phyloP scores from a whole-genome alignment of 2,329 filamentous ascomycete genomes.

The Penicillium griseofulvum region DNA sequence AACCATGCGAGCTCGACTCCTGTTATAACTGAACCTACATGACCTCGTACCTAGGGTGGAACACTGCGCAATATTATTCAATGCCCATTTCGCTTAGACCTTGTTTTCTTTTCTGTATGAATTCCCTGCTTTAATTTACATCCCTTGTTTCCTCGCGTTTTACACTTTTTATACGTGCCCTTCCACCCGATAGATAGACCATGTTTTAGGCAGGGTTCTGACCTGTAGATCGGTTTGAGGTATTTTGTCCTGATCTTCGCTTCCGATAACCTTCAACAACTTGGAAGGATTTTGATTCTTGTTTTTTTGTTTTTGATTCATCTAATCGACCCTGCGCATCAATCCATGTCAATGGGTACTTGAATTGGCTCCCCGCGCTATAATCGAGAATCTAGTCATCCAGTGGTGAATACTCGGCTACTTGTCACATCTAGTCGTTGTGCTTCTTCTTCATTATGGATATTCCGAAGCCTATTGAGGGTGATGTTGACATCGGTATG shows the following conservation, averaged over 20 bases:
- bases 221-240: conserved; percentile 14
- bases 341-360: conserved; percentile 8
- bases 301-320: background rate
- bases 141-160: conserved; percentile 18
- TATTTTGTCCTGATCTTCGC: conserved; percentile 3
- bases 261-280: background rate
- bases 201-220: conserved; percentile 1
- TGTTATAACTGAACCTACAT: background rate
- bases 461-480: conserved; percentile 20
- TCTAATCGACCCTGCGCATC: background rate
- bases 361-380: conserved; percentile 6
- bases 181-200: background rate
- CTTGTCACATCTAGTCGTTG: background rate
- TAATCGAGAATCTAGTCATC: background rate
- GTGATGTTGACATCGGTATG: conserved; percentile 25
- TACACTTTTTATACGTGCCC: background rate
- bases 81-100: background rate
- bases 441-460: conserved; percentile 13
- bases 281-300: background rate
- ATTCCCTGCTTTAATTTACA: background rate
- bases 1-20: background rate
- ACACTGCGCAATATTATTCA: background rate
- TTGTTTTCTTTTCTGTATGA: background rate
- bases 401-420: background rate
- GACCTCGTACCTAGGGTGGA: background rate